phyloP scores from a whole-genome alignment of 768 basidiomycete species.

The Boletus subparvulus region DNA sequence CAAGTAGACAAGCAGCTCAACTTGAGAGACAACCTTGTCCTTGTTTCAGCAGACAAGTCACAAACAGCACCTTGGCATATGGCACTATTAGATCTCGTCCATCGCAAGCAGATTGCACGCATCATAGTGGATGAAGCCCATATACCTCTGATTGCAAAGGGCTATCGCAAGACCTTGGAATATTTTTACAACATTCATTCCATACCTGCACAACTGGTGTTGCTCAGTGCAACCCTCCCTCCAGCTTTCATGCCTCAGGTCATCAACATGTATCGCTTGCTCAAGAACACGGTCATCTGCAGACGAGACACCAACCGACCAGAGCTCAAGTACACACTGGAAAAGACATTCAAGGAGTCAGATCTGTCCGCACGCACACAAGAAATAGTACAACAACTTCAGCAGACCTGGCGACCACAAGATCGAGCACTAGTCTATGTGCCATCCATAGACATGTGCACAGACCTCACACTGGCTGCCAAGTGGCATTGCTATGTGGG shows the following conservation, averaged over 20 bases:
- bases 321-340: constrained; percentile 7
- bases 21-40: neutral
- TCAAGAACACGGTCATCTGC: neutral
- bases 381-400: neutral
- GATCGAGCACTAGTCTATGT: constrained; percentile 14
- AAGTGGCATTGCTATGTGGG: constrained; percentile 16
- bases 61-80: constrained; percentile 3
- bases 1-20: neutral
- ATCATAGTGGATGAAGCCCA: constrained; percentile 28
- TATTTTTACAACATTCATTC: neutral
- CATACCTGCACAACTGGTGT: constrained; percentile 13
- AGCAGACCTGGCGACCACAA: rapidly evolving
- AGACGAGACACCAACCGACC: neutral
- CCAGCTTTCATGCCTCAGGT: neutral
- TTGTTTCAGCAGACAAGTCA: constrained; percentile 7
- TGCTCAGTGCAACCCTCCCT: constrained; percentile 22
- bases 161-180: constrained; percentile 10
- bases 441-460: neutral
- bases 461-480: neutral
- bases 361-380: no score
- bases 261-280: constrained; percentile 2
- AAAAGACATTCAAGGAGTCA: neutral
- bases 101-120: neutral
- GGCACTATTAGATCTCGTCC: neutral
- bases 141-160: constrained; percentile 3